These are phyloP conservation scores for Dioscorea alata DNA, from an alignment of 106 monocot genomes.

Conservation along the genomic window DNA sequence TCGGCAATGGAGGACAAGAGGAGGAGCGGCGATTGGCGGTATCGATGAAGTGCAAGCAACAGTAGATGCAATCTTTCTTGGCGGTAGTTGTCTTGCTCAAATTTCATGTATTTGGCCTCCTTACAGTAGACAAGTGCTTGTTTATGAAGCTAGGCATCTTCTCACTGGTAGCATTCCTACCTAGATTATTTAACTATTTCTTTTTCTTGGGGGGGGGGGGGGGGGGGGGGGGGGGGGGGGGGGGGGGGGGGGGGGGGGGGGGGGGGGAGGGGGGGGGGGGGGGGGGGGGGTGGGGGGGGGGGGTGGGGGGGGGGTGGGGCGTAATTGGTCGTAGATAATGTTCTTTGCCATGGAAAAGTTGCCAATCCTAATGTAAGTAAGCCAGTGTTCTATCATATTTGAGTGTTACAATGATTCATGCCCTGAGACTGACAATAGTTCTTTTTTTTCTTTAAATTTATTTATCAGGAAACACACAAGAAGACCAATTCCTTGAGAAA, in stretches of 20 bases:
- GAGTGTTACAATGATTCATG: too few species aligned
- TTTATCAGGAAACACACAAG: too few species aligned
- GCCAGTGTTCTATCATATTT: too few species aligned
- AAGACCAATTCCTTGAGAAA: too few species aligned
- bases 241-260: neutral
- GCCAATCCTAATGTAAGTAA: too few species aligned
- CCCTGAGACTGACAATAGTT: too few species aligned
- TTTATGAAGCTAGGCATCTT: constrained; percentile 98
- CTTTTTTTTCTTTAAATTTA: too few species aligned
- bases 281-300: neutral
- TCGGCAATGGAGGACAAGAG: too few species aligned
- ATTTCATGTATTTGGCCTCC: constrained; percentile 91
- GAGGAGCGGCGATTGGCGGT: too few species aligned
- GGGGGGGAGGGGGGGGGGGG: neutral
- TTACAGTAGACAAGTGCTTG: constrained; percentile 69
- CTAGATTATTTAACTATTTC: neutral
- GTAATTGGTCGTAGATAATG: too few species aligned
- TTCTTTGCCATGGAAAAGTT: too few species aligned
- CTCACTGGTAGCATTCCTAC: constrained; percentile 47
- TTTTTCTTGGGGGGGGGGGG: neutral
- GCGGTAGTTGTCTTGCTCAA: constrained; percentile 88
- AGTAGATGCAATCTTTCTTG: constrained; percentile 85
- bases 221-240: neutral
- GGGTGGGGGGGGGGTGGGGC: neutral
- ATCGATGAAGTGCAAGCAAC: too few species aligned